phyloP scores from a whole-genome alignment of 1,284 basidiomycete species.

The Neolentinus lepideus region DNA sequence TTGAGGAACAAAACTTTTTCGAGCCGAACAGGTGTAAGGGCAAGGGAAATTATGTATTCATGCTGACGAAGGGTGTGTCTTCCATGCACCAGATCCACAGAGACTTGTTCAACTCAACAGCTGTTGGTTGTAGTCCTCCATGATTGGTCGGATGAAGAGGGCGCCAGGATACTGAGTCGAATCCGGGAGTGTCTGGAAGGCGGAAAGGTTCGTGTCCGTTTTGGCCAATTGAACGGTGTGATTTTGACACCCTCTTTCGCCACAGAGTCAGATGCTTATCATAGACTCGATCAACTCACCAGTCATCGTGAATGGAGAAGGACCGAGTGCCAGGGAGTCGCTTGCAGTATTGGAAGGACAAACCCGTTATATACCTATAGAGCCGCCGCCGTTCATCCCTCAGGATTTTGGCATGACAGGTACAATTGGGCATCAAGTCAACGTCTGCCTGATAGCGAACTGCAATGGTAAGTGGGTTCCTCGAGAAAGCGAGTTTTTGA shows the following conservation, averaged over 20 bases:
- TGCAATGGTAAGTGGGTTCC: neutral
- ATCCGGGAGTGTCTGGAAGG: neutral
- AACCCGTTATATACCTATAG: neutral
- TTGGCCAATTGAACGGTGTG: neutral
- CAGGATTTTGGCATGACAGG: neutral
- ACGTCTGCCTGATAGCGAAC: neutral
- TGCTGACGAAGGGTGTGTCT: neutral
- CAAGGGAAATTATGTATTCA: neutral
- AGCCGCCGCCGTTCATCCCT: neutral
- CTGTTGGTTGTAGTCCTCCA: neutral
- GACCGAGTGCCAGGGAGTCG: neutral
- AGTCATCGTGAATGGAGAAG: neutral
- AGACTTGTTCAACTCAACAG: neutral
- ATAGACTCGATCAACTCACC: neutral
- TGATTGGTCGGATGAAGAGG: neutral
- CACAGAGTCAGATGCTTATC: neutral
- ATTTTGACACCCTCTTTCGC: neutral
- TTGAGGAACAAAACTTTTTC: conserved; percentile 2
- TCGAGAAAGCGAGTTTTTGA: too few relatives aligned
- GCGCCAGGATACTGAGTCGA: neutral
- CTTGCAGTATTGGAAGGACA: neutral
- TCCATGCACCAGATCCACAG: too few relatives aligned
- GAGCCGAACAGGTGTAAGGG: neutral
- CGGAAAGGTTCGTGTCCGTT: neutral
- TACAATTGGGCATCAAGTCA: neutral